phyloP scores from a whole-genome alignment of 164 flowering plant species.

The Vitis cinerea region DNA sequence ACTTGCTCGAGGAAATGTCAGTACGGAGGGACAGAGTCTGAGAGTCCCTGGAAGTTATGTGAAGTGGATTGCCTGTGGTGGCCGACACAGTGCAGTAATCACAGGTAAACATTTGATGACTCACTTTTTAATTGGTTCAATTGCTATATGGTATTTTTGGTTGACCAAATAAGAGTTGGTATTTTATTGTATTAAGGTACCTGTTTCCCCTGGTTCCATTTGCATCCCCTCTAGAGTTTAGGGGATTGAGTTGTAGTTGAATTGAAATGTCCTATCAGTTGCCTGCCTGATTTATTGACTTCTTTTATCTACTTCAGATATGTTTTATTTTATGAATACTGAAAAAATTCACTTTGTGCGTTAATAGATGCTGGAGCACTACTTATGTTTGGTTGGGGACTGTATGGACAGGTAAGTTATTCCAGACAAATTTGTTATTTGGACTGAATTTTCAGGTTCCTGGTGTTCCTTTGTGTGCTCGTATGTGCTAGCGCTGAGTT shows the following conservation, averaged over 20 bases:
- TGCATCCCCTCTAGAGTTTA: too few relatives aligned
- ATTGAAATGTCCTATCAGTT: too few relatives aligned
- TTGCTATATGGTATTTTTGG: background rate
- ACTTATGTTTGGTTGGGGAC: slow-evolving; percentile 98
- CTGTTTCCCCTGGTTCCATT: too few relatives aligned
- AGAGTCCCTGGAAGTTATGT: slow-evolving; percentile 84
- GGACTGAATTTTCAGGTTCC: background rate
- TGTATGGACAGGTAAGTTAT: slow-evolving; percentile 92
- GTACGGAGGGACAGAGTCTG: slow-evolving; percentile 46
- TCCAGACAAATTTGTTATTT: background rate
- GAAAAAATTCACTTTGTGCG: background rate
- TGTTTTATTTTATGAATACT: background rate
- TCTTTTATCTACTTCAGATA: too few relatives aligned
- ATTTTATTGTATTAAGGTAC: background rate
- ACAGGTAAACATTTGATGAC: slow-evolving; percentile 54
- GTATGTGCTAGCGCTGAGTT: too few relatives aligned
- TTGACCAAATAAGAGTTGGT: background rate
- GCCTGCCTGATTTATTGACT: too few relatives aligned
- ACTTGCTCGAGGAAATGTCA: slow-evolving; percentile 46
- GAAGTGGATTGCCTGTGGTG: slow-evolving; percentile 94
- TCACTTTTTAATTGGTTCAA: slow-evolving; percentile 6
- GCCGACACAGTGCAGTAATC: slow-evolving; percentile 88
- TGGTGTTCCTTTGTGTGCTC: too few relatives aligned
- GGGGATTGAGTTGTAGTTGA: background rate
- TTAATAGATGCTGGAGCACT: slow-evolving; percentile 88